A percentile compares a stretch with the other conserved stretches of the same genome.
These are phyloP conservation scores for Imleria badia DNA, from an alignment of 768 basidiomycete species.

Conservation along the genomic window DNA sequence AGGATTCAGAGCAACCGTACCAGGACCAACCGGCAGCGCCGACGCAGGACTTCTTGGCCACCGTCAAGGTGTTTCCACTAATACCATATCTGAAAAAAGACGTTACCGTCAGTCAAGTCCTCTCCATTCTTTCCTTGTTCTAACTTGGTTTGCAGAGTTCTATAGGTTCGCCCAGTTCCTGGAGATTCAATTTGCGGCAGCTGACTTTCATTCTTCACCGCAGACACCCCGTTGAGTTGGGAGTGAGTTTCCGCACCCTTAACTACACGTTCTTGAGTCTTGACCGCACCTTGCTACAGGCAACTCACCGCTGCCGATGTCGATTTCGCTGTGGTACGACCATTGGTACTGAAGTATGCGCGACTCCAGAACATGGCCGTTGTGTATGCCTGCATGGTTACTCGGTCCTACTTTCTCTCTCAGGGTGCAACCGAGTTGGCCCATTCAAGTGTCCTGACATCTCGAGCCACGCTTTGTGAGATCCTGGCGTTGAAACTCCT, in stretches of 20 bases:
- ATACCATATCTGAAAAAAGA: conserved; percentile 72
- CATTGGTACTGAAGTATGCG: conserved; percentile 77
- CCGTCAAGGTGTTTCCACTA: conserved; percentile 78
- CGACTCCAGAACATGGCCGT: conserved; percentile 70
- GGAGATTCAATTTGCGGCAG: neutral
- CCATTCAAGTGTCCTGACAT: conserved; percentile 67
- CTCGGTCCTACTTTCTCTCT: conserved; percentile 74
- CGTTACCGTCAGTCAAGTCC: conserved; percentile 51
- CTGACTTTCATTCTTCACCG: neutral
- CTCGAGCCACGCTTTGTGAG: conserved; percentile 81
- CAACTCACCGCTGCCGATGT: conserved; percentile 82
- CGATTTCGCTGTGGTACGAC: conserved; percentile 77
- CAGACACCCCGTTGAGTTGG: conserved; percentile 77
- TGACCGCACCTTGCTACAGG: conserved; percentile 40
- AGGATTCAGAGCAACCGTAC: conserved; percentile 18
- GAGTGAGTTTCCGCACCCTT: conserved; percentile 51
- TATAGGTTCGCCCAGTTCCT: conserved; percentile 23
- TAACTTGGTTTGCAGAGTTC: conserved; percentile 21
- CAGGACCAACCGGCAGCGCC: conserved; percentile 47
- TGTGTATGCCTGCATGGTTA: conserved; percentile 76
- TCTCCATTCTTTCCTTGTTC: conserved; percentile 14
- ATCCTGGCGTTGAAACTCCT: conserved; percentile 88
- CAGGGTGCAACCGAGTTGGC: conserved; percentile 71
- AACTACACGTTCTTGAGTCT: neutral
- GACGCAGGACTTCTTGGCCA: conserved; percentile 54